phyloP scores from a whole-genome alignment of 2,329 filamentous ascomycete species.

The Fusarium lyarnte region DNA sequence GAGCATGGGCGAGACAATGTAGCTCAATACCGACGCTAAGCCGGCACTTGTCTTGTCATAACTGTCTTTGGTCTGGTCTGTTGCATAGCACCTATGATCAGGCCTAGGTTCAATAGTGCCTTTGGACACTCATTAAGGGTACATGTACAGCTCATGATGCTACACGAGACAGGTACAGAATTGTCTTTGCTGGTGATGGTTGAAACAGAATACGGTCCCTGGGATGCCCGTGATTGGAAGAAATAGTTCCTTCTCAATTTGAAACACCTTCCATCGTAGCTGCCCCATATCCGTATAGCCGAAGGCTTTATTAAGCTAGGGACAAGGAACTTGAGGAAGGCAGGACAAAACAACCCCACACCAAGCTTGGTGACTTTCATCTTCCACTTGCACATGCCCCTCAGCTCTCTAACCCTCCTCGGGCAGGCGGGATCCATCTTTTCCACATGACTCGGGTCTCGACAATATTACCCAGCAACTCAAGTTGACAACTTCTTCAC shows the following conservation, averaged over 20 bases:
- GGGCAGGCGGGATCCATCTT: constrained; percentile 7
- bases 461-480: background rate
- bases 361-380: background rate
- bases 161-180: background rate
- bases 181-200: background rate
- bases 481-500: constrained; percentile 6
- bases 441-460: constrained; percentile 6
- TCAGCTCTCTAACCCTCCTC: constrained; percentile 5
- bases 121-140: background rate
- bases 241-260: background rate
- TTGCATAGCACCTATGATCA: background rate
- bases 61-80: background rate
- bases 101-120: background rate
- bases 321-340: background rate
- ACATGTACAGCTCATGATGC: background rate
- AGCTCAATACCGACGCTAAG: constrained; percentile 22
- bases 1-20: background rate
- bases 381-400: background rate
- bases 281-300: background rate
- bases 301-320: background rate
- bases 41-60: background rate
- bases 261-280: background rate
- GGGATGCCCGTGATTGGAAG: background rate
- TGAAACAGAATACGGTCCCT: background rate
- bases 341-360: background rate